Conservation (phyloP, 768 basidiomycete species). For the Melanogaster broomeanus region DNA sequence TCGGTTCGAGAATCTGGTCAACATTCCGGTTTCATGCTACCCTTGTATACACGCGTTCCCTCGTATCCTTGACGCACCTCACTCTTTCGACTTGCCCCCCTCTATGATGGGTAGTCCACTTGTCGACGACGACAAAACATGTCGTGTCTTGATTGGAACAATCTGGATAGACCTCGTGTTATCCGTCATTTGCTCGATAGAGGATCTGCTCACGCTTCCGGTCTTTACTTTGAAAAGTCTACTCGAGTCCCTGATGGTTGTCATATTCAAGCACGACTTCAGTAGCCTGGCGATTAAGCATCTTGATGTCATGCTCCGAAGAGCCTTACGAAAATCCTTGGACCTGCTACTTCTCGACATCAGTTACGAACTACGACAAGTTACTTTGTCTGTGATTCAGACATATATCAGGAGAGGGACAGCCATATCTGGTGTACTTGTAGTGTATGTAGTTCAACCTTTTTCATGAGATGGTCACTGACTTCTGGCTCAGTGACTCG, state of each 20-base stretch:
- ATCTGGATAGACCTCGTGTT: constrained; percentile 63
- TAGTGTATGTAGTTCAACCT: constrained; percentile 9
- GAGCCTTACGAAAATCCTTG: constrained; percentile 51
- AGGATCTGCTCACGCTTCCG: constrained; percentile 50
- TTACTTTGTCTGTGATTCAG: constrained; percentile 61
- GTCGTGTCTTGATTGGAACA: constrained; percentile 57
- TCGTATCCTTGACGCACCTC: constrained; percentile 59
- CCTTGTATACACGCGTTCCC: constrained; percentile 63
- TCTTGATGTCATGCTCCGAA: constrained; percentile 53
- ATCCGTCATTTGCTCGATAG: constrained; percentile 47
- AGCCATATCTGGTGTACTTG: constrained; percentile 18
- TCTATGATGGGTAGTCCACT: constrained; percentile 44
- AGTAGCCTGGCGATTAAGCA: constrained; percentile 53
- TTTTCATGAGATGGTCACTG: not conserved
- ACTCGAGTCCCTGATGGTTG: constrained; percentile 62
- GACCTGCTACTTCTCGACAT: constrained; percentile 54
- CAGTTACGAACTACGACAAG: constrained; percentile 67
- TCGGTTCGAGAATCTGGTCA: constrained; percentile 49
- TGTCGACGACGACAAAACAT: constrained; percentile 43
- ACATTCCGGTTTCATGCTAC: constrained; percentile 44
- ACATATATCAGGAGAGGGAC: constrained; percentile 65
- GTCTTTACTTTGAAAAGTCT: constrained; percentile 58
- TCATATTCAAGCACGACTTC: constrained; percentile 76
- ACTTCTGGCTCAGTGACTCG: constrained; percentile 41
- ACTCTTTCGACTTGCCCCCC: constrained; percentile 47